Base-by-base conservation (phyloP, 2,329 filamentous ascomycete species). In the Calonectria crousiana region DNA sequence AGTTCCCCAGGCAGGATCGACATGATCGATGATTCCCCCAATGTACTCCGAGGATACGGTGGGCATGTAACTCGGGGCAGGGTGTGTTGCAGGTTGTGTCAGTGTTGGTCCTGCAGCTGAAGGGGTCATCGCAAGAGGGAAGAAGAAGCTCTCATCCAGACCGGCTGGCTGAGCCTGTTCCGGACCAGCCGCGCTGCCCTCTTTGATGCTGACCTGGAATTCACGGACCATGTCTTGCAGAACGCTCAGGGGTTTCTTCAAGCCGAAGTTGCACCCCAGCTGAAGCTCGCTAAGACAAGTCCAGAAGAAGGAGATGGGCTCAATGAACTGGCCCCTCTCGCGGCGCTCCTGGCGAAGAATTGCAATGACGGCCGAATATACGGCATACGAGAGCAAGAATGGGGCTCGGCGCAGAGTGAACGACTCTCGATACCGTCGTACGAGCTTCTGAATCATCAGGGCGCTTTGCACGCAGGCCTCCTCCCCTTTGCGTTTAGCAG, bases 361-460 rank as follows among this genome's bases (percentile, higher is more conserved):
- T 30, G 82, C 81, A 18, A 82, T 79, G 10, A 82, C 82, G 4
- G 82, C 82, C 0, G 82, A 83, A 77, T 87, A 87, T 2, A 86
- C 79, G 13, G 85, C 84, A 66, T 87, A 87, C 28, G 83, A 84
- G 6, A 87, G 80, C 6, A 87, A 72, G 77, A 87, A 87, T 2
- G 84, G 84, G 0, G 85, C 85, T 2, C 83, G 81, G 1, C 84
- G 82, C 0, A 88, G 80, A 0, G 83, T 85, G 51, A 87, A 87
- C 0, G 83, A 81, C 2, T 82, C 79, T 52, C 84, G 82, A 67
- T 87, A 88, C 14, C 82, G 77, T 1, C 81, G 78, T 6, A 84
- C 81, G 8, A 86, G 78, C 68, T 83, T 82, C 23, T 85, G 83
- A 64, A 86, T 85, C 83, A 75, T 85, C 75, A 76, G 74, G 44